Evolutionary conservation across 768 basidiomycete genomes (phyloP), one percentile per base, ranked within the genome.

Genomic region (Lactarius vividus): DNA sequence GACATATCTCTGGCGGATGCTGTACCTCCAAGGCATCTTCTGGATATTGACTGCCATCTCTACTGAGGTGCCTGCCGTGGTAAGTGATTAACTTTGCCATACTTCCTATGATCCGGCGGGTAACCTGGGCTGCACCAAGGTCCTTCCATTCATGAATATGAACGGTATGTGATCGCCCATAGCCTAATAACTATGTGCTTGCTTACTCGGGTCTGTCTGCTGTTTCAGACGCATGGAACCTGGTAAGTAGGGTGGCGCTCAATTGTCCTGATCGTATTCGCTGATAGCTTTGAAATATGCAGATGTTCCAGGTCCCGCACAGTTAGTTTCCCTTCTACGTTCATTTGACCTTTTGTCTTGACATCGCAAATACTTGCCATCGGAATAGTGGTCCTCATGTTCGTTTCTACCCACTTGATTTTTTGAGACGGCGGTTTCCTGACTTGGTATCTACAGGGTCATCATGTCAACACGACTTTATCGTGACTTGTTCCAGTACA

Each of bases 271-370:
- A 52, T 37, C 29, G 40, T 42, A n/a, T 28, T 28, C 20, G 20
- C 26, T 69, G n/a, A 69, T 11, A 13, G 7, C 49, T 29, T 46
- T 52, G 16, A 52, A 52, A 52, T 42, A 28, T 31, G 29, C n/a
- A 69, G 68, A 69, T 69, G 68, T 69, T 69, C 33, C 65, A 69
- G 63, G 68, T 69, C 15, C 68, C 68, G 0, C 68, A 69, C 58
- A 63, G 68, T 69, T 55, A 61, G 68, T 69, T 29, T 29, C 46
- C 20, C 53, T 60, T 49, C 58, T 23, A n/a, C 39, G 28, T n/a
- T 23, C 29, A 18, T 44, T 29, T 60, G 31, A 20, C 39, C 16
- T 55, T 20, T 13, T 33, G 28, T 59, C 15, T 29, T 61, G 20
- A 39, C 15, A 67, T 55, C 31, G 26, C n/a, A 10, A 46, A 33